Evolutionary conservation across 352 stramenopile genomes (phyloP), one percentile per base, ranked within the genome.

Genomic region (Peronospora farinosa): DNA sequence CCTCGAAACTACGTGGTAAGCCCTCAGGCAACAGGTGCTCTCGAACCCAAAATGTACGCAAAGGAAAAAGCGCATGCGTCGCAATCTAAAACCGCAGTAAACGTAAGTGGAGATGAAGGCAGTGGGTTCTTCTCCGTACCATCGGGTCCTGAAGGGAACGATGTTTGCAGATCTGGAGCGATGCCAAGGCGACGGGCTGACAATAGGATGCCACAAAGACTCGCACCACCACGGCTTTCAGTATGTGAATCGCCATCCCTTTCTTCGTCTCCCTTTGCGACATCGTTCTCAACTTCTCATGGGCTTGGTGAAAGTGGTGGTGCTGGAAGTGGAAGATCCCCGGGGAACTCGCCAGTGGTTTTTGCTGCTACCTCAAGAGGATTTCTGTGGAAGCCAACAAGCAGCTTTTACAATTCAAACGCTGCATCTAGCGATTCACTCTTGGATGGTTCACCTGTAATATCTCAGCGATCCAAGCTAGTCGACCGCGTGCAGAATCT

Each of bases 401-500:
- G 57, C 10, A 42, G 30, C 0, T 54, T 58, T 23, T 44, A 57
- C 10, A 41, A 43, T 3, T 23, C 57, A 10, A 58, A 66, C 35
- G 17, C 6, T 1, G 56, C 46, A 19, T 42, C 32, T 36, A 36
- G 17, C 7, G 47, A 54, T 13, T 11, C 36, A 19, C 54, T 13
- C 11, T 57, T 62, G 3, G 41, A 27, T 11, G 41, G 15, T 1
- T 62, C 52, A 7, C 28, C 13, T 0, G 31, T 41, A 15, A 50
- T 52, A 15, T 36, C 47, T 1, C 59, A 60, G 33, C 31, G 59
- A 30, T 37, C 47, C 7, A 63, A 48, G 7, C 31, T 76, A 1
- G 53, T 62, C 3, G 73, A 41, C 17, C 62, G 67, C 7, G 54
- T 81, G 11, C 62, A 79, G 21, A 65, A 57, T 8, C 51, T 74